phyloP scores from a whole-genome alignment of 768 basidiomycete species.

The Tulasnella sp. region DNA sequence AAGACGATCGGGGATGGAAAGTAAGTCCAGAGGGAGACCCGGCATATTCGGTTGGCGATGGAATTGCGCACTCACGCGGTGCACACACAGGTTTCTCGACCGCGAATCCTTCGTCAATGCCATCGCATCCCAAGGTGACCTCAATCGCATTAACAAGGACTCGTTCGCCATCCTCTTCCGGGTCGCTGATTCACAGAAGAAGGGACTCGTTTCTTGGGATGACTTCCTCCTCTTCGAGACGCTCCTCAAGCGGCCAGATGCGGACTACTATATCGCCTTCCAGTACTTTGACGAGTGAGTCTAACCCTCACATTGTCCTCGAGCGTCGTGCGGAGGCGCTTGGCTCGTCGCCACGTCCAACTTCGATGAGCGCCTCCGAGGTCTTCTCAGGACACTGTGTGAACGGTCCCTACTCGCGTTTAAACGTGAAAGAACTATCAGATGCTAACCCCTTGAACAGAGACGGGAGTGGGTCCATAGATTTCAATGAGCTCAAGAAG shows the following conservation, averaged over 20 bases:
- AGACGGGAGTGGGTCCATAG: conserved; percentile 84
- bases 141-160: conserved; percentile 72
- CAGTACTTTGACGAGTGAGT: conserved; percentile 85
- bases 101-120: conserved; percentile 86
- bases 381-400: too few species aligned
- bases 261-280: conserved; percentile 95
- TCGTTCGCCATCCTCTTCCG: conserved; percentile 87
- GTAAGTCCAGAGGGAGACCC: conserved; percentile 34
- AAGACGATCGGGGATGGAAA: conserved; percentile 68
- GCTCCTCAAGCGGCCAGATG: conserved; percentile 83
- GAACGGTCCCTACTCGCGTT: too few species aligned
- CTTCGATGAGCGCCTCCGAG: too few species aligned
- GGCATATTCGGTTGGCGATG: conserved; percentile 16
- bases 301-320: background rate
- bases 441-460: too few species aligned
- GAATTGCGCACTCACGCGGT: background rate
- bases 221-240: conserved; percentile 96
- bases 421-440: too few species aligned
- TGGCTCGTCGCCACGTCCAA: too few species aligned
- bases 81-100: conserved; percentile 53
- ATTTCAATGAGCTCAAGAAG: conserved; percentile 88
- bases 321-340: background rate
- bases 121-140: conserved; percentile 78
- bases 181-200: conserved; percentile 68
- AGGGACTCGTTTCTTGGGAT: conserved; percentile 80